These are phyloP conservation scores for Closterium sp. DNA, from an alignment of 139 green algal species.

Conservation along the genomic window DNA sequence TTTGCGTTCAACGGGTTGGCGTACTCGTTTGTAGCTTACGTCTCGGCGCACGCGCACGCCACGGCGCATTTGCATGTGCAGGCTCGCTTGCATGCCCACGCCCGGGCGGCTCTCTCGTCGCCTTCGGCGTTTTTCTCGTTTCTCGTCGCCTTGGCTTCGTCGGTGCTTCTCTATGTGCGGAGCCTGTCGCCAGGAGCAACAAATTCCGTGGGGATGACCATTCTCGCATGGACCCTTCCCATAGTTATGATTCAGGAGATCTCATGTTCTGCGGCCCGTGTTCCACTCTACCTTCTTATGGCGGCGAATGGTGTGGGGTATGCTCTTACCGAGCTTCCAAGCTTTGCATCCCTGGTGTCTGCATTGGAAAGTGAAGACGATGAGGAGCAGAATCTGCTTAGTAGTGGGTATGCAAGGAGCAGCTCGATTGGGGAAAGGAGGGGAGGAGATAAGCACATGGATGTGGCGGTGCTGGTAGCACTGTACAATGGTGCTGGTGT, in stretches of 20 bases:
- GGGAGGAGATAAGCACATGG: neutral
- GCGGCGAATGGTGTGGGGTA: neutral
- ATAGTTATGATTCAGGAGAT: neutral
- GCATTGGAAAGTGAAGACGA: neutral
- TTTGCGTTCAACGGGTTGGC: neutral
- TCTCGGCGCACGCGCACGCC: neutral
- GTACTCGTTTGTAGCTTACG: neutral
- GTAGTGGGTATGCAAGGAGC: neutral
- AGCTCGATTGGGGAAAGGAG: neutral
- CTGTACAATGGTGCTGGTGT: neutral
- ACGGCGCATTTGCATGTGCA: neutral
- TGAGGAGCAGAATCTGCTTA: neutral
- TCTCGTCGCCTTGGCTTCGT: neutral
- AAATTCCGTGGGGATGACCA: neutral
- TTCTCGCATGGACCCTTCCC: neutral
- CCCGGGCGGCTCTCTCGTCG: neutral
- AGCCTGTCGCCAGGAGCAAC: neutral
- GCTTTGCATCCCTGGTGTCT: neutral
- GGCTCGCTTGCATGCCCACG: neutral
- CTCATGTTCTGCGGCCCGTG: neutral
- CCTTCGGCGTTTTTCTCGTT: neutral
- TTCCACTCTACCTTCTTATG: neutral
- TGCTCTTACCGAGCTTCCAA: neutral
- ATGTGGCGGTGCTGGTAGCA: neutral
- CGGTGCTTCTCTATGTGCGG: neutral